Percentiles rank a stretch among this genome's conserved stretches.
Conservation (phyloP, 805 yeast genomes). For the Ogataea saltuana region DNA sequence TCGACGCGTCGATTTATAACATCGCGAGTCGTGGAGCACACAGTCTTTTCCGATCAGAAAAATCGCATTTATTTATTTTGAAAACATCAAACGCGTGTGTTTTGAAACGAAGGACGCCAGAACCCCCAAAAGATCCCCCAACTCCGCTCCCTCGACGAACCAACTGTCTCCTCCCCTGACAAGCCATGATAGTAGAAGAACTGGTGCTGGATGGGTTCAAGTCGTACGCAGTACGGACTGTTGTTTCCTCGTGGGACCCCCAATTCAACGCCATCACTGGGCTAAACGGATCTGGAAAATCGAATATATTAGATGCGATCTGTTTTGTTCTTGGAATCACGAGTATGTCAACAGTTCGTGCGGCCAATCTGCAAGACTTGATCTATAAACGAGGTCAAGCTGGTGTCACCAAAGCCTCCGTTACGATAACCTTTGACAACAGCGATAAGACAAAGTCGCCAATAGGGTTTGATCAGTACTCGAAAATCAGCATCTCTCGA, state of each 20-base stretch:
- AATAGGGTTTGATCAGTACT: slow-evolving; percentile 76
- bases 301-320: slow-evolving; percentile 93
- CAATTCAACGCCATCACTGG: slow-evolving; percentile 98
- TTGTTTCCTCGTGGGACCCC: slow-evolving; percentile 91
- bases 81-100: too few species aligned
- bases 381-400: slow-evolving; percentile 98
- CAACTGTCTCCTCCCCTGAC: not conserved
- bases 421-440: slow-evolving; percentile 93
- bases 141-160: not conserved
- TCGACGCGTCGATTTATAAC: too few species aligned
- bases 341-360: slow-evolving; percentile 92
- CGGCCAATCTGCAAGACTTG: slow-evolving; percentile 87
- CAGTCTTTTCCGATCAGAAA: too few species aligned
- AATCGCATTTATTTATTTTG: too few species aligned
- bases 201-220: slow-evolving; percentile 96
- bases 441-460: slow-evolving; percentile 75
- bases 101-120: too few species aligned
- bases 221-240: slow-evolving; percentile 95
- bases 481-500: slow-evolving; percentile 86
- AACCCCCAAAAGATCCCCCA: too few species aligned
- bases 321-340: slow-evolving; percentile 98
- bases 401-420: slow-evolving; percentile 95
- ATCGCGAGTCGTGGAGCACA: too few species aligned
- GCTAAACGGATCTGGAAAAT: slow-evolving; percentile 95
- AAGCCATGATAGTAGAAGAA: slow-evolving; percentile 86